Evolutionary conservation across 208 protist genomes (phyloP).

Genomic region (Acanthamoeba sp.): DNA sequence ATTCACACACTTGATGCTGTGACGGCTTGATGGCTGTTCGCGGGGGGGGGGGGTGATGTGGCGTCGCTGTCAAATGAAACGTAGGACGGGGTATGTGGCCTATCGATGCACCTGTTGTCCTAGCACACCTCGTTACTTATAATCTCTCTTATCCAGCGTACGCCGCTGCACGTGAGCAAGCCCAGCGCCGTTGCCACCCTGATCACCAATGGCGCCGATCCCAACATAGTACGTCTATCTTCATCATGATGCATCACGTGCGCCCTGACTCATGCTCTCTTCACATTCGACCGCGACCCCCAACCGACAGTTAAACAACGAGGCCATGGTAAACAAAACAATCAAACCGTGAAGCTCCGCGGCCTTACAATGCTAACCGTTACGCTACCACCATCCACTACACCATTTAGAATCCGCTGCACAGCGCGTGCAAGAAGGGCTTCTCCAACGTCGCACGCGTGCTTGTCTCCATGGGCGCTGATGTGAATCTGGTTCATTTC

Average conservation of each 20-base stretch:
- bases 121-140: not conserved
- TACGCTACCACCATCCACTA: not conserved
- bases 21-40: not conserved
- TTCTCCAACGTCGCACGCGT: conserved; percentile 5
- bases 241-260: not conserved
- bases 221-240: conserved; percentile 19
- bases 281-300: not conserved
- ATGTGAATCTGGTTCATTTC: not conserved
- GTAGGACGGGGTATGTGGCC: not conserved
- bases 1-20: not conserved
- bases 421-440: conserved; percentile 10
- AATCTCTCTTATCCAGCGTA: not conserved
- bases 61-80: not conserved
- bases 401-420: not conserved
- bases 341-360: too few relatives aligned
- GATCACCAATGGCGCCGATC: conserved; percentile 3
- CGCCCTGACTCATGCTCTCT: not conserved
- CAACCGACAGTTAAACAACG: not conserved
- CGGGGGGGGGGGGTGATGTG: not conserved
- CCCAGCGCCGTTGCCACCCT: not conserved
- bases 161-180: conserved; percentile 39
- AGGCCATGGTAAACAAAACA: not conserved
- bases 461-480: not conserved
- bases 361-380: not conserved
- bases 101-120: not conserved